Percentiles rank a stretch among this genome's conserved stretches.
phyloP scores from a whole-genome alignment of 352 stramenopile genomes.

The Phytophthora hybrid region DNA sequence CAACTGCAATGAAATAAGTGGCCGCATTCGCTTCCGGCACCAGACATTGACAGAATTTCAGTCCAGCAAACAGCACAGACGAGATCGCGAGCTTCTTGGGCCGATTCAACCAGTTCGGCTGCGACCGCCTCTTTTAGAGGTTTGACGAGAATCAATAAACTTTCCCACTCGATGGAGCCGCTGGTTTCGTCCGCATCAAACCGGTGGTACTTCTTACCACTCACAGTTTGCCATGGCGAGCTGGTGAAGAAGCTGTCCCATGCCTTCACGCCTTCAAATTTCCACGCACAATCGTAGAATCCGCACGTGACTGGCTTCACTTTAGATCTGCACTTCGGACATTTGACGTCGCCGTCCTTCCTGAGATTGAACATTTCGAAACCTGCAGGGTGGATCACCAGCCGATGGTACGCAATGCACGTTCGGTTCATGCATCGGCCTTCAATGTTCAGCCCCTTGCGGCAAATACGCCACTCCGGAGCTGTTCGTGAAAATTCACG shows the following conservation, averaged over 20 bases:
- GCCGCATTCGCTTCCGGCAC: too few relatives aligned
- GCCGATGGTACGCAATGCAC: slow-evolving; percentile 20
- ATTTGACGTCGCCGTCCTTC: slow-evolving; percentile 6
- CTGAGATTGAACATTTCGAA: slow-evolving; percentile 36
- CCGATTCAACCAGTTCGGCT: too few relatives aligned
- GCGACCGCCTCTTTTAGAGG: too few relatives aligned
- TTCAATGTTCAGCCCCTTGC: slow-evolving; percentile 39
- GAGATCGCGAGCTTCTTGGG: too few relatives aligned
- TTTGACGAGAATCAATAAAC: slow-evolving; percentile 23
- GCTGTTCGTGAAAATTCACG: neutral
- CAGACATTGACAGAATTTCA: too few relatives aligned
- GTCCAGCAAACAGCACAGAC: too few relatives aligned
- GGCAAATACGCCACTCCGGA: slow-evolving; percentile 19
- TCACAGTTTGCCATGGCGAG: slow-evolving; percentile 32
- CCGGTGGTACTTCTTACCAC: slow-evolving; percentile 29
- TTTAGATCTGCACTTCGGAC: slow-evolving; percentile 20
- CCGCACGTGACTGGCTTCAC: slow-evolving; percentile 31
- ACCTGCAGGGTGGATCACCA: slow-evolving; percentile 19
- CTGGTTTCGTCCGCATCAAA: slow-evolving; percentile 28
- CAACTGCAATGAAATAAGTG: too few relatives aligned
- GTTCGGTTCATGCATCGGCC: slow-evolving; percentile 21
- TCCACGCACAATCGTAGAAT: slow-evolving; percentile 48
- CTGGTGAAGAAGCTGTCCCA: slow-evolving; percentile 14
- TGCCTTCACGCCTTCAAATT: slow-evolving; percentile 37
- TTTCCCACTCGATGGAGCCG: slow-evolving; percentile 31